A percentile compares a stretch with the other conserved stretches of the same genome.
Evolutionary conservation across 768 basidiomycete species (phyloP).

Genomic region (Cytidiella melzeri): DNA sequence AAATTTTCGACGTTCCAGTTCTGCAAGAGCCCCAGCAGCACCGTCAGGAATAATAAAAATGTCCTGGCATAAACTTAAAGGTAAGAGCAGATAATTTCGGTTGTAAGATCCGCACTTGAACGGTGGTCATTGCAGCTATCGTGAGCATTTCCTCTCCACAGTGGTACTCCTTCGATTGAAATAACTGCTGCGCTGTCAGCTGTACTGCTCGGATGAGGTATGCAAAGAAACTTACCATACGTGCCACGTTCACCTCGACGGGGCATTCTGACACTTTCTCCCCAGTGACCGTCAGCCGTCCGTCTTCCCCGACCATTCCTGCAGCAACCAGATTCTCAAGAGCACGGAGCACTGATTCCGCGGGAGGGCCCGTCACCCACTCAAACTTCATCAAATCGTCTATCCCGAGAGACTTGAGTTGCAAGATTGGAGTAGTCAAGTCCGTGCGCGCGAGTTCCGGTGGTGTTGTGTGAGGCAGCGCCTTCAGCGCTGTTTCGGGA

Average conservation of each 20-base stretch:
- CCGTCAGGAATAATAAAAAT: slow-evolving; percentile 88
- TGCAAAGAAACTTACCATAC: slow-evolving; percentile 83
- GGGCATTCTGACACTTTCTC: slow-evolving; percentile 91
- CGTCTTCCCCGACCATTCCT: slow-evolving; percentile 81
- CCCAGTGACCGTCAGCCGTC: slow-evolving; percentile 70
- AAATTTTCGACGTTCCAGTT: slow-evolving; percentile 91
- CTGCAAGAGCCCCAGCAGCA: slow-evolving; percentile 76
- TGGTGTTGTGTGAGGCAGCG: slow-evolving; percentile 63
- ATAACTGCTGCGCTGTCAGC: no score
- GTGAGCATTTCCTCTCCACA: slow-evolving; percentile 96
- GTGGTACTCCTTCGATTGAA: slow-evolving; percentile 75
- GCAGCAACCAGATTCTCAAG: slow-evolving; percentile 76
- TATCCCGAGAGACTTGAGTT: slow-evolving; percentile 91
- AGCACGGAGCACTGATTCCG: slow-evolving; percentile 78
- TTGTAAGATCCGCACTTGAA: slow-evolving; percentile 52
- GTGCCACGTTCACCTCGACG: slow-evolving; percentile 87
- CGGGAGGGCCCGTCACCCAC: slow-evolving; percentile 87
- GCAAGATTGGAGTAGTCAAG: slow-evolving; percentile 85
- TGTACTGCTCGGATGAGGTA: no score
- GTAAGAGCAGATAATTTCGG: not conserved
- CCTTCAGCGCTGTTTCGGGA: slow-evolving; percentile 51
- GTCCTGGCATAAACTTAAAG: no score
- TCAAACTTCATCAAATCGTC: slow-evolving; percentile 96
- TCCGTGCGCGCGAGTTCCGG: slow-evolving; percentile 92
- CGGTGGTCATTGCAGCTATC: slow-evolving; percentile 91